A percentile compares a stretch with the other conserved stretches of the same genome.
These are phyloP conservation scores for Paspalum notatum DNA, from an alignment of 176 grass and related monocot genomes.

Conservation along the genomic window DNA sequence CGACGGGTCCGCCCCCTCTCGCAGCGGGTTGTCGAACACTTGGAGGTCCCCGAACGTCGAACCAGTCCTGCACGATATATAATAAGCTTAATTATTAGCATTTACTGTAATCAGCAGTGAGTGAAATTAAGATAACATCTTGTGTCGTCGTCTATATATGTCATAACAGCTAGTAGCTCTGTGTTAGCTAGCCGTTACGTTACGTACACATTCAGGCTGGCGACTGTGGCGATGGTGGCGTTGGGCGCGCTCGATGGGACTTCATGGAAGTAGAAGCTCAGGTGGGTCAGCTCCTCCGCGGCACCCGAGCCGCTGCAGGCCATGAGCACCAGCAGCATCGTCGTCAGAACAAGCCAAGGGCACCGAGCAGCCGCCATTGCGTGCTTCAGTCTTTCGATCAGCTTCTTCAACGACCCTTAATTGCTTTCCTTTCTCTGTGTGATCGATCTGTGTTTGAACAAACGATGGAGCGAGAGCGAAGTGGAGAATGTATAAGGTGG, in stretches of 20 bases:
- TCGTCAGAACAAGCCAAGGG: background rate
- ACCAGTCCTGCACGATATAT: slow-evolving; percentile 29
- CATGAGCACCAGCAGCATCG: background rate
- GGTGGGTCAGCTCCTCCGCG: slow-evolving; percentile 36
- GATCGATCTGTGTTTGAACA: too few species aligned
- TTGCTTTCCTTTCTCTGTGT: too few species aligned
- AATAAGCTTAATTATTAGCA: too few species aligned
- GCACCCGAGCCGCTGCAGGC: too few species aligned
- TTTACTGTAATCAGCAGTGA: too few species aligned
- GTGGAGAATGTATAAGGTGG: too few species aligned
- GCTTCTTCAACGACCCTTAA: too few species aligned
- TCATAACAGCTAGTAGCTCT: too few species aligned
- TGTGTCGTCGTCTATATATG: too few species aligned
- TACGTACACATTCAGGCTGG: background rate
- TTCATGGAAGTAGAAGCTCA: slow-evolving; percentile 80
- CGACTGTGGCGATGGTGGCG: slow-evolving; percentile 41
- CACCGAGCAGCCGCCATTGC: slow-evolving; percentile 18
- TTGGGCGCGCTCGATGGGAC: slow-evolving; percentile 41
- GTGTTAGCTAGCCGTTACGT: background rate
- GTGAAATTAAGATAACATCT: too few species aligned
- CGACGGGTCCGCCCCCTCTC: slow-evolving; percentile 40
- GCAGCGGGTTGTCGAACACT: slow-evolving; percentile 51
- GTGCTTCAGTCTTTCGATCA: background rate
- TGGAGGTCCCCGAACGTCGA: slow-evolving; percentile 52
- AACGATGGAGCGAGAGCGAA: too few species aligned